Conservation (phyloP, 768 basidiomycete species). For the Pisolithus sp. region DNA sequence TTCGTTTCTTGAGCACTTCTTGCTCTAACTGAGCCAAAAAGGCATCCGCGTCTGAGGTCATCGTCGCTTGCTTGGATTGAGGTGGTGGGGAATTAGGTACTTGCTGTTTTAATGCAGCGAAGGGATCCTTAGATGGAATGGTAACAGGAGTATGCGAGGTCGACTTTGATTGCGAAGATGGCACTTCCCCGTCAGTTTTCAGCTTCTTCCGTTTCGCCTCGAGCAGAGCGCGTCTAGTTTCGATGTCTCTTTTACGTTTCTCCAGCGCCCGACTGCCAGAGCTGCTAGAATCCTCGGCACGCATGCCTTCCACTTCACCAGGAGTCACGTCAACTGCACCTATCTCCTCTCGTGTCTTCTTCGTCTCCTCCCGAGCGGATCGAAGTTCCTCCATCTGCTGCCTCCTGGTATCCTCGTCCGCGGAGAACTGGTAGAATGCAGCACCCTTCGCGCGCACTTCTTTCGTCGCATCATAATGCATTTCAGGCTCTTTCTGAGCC, state of each 20-base stretch:
- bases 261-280: slow-evolving; percentile 47
- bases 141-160: neutral
- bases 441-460: slow-evolving; percentile 90
- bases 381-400: slow-evolving; percentile 81
- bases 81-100: slow-evolving; percentile 11
- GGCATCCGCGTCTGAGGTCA: slow-evolving; percentile 39
- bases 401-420: slow-evolving; percentile 70
- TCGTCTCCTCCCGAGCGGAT: slow-evolving; percentile 63
- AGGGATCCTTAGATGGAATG: slow-evolving; percentile 36
- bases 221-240: slow-evolving; percentile 52
- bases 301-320: slow-evolving; percentile 79
- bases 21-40: slow-evolving; percentile 63
- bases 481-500: slow-evolving; percentile 56
- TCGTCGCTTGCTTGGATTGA: slow-evolving; percentile 16
- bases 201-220: slow-evolving; percentile 66
- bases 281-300: slow-evolving; percentile 25
- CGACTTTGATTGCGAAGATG: neutral
- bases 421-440: slow-evolving; percentile 87
- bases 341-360: slow-evolving; percentile 47
- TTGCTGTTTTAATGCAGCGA: slow-evolving; percentile 41
- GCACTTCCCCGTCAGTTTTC: slow-evolving; percentile 11
- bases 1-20: slow-evolving; percentile 40
- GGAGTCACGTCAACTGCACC: slow-evolving; percentile 57
- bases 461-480: slow-evolving; percentile 74
- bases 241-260: slow-evolving; percentile 69